These are phyloP conservation scores for Pachyrhizus erosus DNA, from an alignment of 306 rosid species.

Conservation along the genomic window DNA sequence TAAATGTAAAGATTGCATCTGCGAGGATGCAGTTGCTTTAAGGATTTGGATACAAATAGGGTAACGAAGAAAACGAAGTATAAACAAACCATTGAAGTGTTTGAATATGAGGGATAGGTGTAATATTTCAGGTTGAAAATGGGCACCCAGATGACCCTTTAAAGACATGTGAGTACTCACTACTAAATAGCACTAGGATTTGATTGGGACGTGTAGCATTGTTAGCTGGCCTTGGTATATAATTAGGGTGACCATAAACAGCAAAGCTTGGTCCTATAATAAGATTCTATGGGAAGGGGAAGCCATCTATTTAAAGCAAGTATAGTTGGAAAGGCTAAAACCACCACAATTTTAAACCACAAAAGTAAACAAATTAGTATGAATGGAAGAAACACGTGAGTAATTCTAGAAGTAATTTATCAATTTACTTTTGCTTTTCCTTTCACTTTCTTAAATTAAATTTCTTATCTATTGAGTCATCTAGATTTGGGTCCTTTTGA, in stretches of 20 bases:
- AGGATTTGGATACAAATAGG: constrained; percentile 44
- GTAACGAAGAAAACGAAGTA: constrained; percentile 40
- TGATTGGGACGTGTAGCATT: constrained; percentile 33
- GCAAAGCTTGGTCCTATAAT: constrained; percentile 30
- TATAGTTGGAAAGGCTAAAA: not conserved
- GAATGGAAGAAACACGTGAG: not conserved
- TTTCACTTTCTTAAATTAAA: not conserved
- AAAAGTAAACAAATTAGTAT: constrained; percentile 3
- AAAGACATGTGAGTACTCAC: constrained; percentile 9
- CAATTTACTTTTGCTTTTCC: not conserved
- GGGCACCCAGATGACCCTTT: not conserved
- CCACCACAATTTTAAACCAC: not conserved
- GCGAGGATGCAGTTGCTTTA: constrained; percentile 22
- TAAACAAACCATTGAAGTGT: constrained; percentile 25
- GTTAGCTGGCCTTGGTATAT: not conserved
- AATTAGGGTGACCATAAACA: constrained; percentile 37
- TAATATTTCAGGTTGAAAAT: not conserved
- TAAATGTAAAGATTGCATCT: constrained; percentile 36
- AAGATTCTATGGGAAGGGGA: constrained; percentile 21
- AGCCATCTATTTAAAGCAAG: not conserved
- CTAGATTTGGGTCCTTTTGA: not conserved
- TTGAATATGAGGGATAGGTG: not conserved
- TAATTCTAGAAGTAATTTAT: not conserved
- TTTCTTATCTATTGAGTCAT: not conserved
- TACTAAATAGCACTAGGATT: constrained; percentile 25